Base-by-base conservation (phyloP, 176 grass and related monocot genomes). In the Lolium rigidum region DNA sequence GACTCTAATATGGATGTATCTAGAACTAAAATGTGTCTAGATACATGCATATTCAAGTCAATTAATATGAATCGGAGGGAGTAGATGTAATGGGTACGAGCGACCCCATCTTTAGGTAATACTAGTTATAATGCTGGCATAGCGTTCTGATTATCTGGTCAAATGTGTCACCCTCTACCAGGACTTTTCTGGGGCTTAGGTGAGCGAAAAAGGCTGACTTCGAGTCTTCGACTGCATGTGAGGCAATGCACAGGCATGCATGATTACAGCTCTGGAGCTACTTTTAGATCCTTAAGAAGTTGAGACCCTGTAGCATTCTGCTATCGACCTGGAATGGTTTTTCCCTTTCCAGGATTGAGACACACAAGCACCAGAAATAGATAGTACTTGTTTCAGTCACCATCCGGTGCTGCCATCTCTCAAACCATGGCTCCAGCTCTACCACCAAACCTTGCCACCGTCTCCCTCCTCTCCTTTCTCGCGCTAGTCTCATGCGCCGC, bases 401-500 rank as follows among this genome's bases (percentile, higher is more conserved):
- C 1, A 35, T 35, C 31, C 31, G 31, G 16, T 1, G 14, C 31
- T 68, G 15, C 65, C 65, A 18, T 38, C 66, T 69, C 28, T 20
- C 16, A 6, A 39, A 41, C 35, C 66, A 69, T 69, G 66, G 66
- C 9, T 20, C 66, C 66, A 10, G 15, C 66, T 41, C 66, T 69
- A 39, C 35, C 66, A 69, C 9, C 35, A 18, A 16, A 69, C 35
- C 66, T 69, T 69, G 66, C 60, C 24, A 37, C 46, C 2, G 41
- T 80, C 15, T 17, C 17, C 56, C 15, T 87, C 83, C 57, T 87
- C 14, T 78, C 51, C 37, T 64, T 71, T 25, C 28, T 84, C 43
- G 50, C 55, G 81, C 69, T 55, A 28, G 17, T 76, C 28, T 48
- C 55, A 38, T 55, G 7, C 4, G 59, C 4, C 17, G 38, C 66